These are phyloP conservation scores for Hypomontagnella monticulosa DNA, from an alignment of 495 filamentous ascomycete genomes.

Conservation along the genomic window DNA sequence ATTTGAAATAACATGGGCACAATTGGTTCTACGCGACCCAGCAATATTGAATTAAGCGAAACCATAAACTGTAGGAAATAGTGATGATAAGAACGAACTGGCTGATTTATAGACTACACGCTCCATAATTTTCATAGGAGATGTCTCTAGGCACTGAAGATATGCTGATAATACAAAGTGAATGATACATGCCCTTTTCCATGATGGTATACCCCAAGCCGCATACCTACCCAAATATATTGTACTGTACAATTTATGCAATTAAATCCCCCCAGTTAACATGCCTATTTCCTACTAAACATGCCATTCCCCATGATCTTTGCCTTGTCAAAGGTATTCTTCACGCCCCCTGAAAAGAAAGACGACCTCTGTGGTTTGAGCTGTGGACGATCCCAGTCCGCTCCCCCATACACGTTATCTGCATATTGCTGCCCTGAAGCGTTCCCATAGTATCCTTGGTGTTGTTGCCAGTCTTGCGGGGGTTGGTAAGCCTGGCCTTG, in stretches of 20 bases:
- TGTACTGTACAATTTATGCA: neutral
- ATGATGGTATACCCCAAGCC: too few relatives aligned
- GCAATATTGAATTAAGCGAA: too few relatives aligned
- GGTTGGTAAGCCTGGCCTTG: slow-evolving; percentile 37
- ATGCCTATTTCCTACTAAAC: slow-evolving; percentile 29
- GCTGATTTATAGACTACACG: too few relatives aligned
- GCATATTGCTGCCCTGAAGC: slow-evolving; percentile 25
- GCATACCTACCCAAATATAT: neutral
- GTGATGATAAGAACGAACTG: too few relatives aligned
- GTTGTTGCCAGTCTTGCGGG: slow-evolving; percentile 37
- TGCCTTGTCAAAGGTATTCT: slow-evolving; percentile 43
- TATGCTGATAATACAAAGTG: too few relatives aligned
- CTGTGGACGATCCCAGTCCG: slow-evolving; percentile 35
- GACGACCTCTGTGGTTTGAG: slow-evolving; percentile 42
- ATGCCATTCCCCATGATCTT: slow-evolving; percentile 45
- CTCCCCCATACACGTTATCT: slow-evolving; percentile 22
- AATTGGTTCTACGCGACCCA: too few relatives aligned
- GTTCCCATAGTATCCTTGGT: slow-evolving; percentile 37
- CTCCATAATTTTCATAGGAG: too few relatives aligned
- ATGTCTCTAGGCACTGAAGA: too few relatives aligned
- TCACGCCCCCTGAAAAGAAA: slow-evolving; percentile 43
- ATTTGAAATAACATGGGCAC: too few relatives aligned
- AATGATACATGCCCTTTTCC: too few relatives aligned
- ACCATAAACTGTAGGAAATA: too few relatives aligned
- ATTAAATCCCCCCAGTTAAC: neutral